Evolutionary conservation across 2,329 filamentous ascomycete species (phyloP).

Genomic region (Pseudogymnoascus sp.): DNA sequence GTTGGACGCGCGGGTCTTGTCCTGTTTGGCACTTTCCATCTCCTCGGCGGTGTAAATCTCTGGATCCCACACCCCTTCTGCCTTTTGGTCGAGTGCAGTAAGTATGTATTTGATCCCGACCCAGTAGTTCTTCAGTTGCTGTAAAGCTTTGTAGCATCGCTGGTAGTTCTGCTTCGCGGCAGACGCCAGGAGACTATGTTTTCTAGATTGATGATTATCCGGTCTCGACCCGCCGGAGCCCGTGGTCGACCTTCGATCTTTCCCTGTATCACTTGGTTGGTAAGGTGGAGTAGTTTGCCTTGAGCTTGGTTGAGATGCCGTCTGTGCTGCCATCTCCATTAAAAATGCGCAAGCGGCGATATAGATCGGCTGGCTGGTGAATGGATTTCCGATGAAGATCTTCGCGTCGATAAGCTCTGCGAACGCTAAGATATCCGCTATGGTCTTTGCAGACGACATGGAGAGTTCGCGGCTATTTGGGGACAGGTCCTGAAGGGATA

Average conservation of each 20-base stretch:
- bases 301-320: conserved; percentile 12
- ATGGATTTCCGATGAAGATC: conserved; percentile 78
- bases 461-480: conserved; percentile 66
- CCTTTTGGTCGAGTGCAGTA: conserved; percentile 77
- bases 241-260: neutral
- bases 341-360: conserved; percentile 84
- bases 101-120: conserved; percentile 80
- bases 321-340: conserved; percentile 45
- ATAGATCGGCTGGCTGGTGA: conserved; percentile 84
- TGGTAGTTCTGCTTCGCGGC: conserved; percentile 45
- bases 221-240: neutral
- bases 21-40: conserved; percentile 58
- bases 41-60: conserved; percentile 62
- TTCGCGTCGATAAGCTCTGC: conserved; percentile 79
- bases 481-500: conserved; percentile 31
- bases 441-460: conserved; percentile 61
- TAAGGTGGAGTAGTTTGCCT: neutral
- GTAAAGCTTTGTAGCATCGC: conserved; percentile 72
- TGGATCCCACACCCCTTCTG: conserved; percentile 64
- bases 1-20: neutral
- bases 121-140: conserved; percentile 75
- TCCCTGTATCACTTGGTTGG: neutral
- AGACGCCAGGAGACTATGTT: neutral
- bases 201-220: neutral
- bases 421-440: conserved; percentile 80